phyloP scores from a whole-genome alignment of 768 basidiomycete species.

The Suillus decipiens region DNA sequence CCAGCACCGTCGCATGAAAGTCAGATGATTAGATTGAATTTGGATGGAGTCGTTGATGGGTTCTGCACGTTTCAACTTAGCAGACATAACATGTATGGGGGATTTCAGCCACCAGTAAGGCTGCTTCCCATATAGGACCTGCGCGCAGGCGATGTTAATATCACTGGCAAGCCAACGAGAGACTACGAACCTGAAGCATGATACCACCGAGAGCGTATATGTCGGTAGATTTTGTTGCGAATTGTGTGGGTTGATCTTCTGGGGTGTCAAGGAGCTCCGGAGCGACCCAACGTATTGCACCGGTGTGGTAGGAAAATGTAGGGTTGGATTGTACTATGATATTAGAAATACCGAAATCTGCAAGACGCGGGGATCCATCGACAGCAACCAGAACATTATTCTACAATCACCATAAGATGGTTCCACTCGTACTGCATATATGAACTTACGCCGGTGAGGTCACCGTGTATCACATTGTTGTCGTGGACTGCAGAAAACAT shows the following conservation, averaged over 20 bases:
- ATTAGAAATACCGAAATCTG: slow-evolving; percentile 47
- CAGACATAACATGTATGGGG: slow-evolving; percentile 24
- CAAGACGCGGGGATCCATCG: slow-evolving; percentile 11
- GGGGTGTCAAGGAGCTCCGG: slow-evolving; percentile 17
- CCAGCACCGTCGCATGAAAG: slow-evolving; percentile 28
- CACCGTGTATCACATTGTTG: slow-evolving; percentile 9
- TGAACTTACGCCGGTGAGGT: slow-evolving; percentile 12
- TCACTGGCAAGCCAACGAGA: background rate
- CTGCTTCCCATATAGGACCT: slow-evolving; percentile 30
- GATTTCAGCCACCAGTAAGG: slow-evolving; percentile 27
- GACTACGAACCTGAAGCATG: slow-evolving; percentile 21
- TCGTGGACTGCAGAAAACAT: slow-evolving; percentile 8
- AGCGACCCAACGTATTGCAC: slow-evolving; percentile 18
- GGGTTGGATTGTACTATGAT: slow-evolving; percentile 38
- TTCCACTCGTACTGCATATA: background rate
- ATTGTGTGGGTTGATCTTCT: slow-evolving; percentile 3
- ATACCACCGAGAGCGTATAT: slow-evolving; percentile 24
- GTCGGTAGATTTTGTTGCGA: slow-evolving; percentile 17
- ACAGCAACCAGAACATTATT: slow-evolving; percentile 12
- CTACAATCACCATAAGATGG: slow-evolving; percentile 1
- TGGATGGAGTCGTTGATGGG: slow-evolving; percentile 14
- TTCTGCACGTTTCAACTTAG: slow-evolving; percentile 17
- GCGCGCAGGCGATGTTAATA: background rate
- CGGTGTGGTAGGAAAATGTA: slow-evolving; percentile 22
- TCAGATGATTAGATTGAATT: slow-evolving; percentile 13